phyloP scores from a whole-genome alignment of 2,329 filamentous ascomycete species.

The Knoxdaviesia capensis region DNA sequence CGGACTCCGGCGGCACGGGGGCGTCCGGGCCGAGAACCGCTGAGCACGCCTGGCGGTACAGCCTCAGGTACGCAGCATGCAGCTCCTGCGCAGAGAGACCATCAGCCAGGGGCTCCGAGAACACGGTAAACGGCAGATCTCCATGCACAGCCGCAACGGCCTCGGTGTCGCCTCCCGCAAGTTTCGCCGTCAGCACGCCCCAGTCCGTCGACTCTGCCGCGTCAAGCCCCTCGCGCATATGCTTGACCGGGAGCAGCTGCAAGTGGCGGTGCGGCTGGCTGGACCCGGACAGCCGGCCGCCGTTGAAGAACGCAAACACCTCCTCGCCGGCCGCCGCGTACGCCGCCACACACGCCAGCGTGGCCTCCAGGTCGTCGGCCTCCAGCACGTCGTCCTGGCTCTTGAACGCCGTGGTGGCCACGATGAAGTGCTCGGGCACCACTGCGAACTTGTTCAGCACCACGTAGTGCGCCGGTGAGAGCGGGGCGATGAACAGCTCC shows the following conservation, averaged over 20 bases:
- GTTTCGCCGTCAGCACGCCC: conserved; percentile 24
- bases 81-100: conserved; percentile 16
- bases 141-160: background rate
- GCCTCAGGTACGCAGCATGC: conserved; percentile 20
- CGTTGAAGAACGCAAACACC: conserved; percentile 52
- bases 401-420: conserved; percentile 43
- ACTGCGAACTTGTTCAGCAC: conserved; percentile 61
- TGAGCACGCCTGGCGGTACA: conserved; percentile 24
- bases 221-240: conserved; percentile 35
- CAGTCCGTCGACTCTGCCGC: conserved; percentile 14
- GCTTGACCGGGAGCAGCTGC: conserved; percentile 45
- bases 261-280: conserved; percentile 54
- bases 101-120: conserved; percentile 17
- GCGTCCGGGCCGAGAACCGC: conserved; percentile 13
- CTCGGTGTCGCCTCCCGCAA: conserved; percentile 8
- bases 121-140: conserved; percentile 22
- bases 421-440: conserved; percentile 50
- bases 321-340: conserved; percentile 18
- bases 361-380: conserved; percentile 35
- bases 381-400: conserved; percentile 46
- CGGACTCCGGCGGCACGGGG: conserved; percentile 10
- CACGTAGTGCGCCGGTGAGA: conserved; percentile 37
- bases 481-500: conserved; percentile 28
- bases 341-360: conserved; percentile 39
- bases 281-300: conserved; percentile 45